Conservation (phyloP, 2,329 filamentous ascomycete species). For the Aspergillus intermedius region DNA sequence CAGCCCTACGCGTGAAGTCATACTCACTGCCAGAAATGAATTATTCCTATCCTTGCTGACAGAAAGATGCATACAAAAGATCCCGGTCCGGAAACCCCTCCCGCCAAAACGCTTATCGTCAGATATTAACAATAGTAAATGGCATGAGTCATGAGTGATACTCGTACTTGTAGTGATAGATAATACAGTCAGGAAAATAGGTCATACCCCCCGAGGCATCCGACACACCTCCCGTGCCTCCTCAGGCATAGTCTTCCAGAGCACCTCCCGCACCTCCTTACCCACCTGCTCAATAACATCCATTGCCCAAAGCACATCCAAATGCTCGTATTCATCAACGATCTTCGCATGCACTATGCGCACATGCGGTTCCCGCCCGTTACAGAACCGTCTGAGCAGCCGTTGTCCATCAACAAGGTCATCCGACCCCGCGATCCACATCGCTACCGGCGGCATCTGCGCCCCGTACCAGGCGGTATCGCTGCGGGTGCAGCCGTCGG, state of each 20-base stretch:
- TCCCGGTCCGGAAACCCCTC: too few relatives aligned
- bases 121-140: too few relatives aligned
- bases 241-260: slow-evolving; percentile 67
- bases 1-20: too few relatives aligned
- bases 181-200: background rate
- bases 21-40: too few relatives aligned
- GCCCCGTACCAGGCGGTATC: slow-evolving; percentile 74
- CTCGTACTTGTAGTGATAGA: background rate
- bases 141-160: too few relatives aligned
- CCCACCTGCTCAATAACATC: slow-evolving; percentile 80
- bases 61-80: too few relatives aligned
- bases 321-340: slow-evolving; percentile 82
- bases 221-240: slow-evolving; percentile 55
- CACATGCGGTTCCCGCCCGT: slow-evolving; percentile 73
- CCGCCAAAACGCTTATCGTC: too few relatives aligned
- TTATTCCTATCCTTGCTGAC: too few relatives aligned
- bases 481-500: slow-evolving; percentile 8
- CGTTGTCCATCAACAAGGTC: slow-evolving; percentile 74
- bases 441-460: slow-evolving; percentile 70
- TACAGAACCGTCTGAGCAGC: slow-evolving; percentile 66
- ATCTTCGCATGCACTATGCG: slow-evolving; percentile 73
- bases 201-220: slow-evolving; percentile 48
- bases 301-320: slow-evolving; percentile 94
- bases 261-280: slow-evolving; percentile 67
- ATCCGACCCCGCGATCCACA: slow-evolving; percentile 83